These are phyloP conservation scores for Monilinia polystroma DNA, from an alignment of 2,329 filamentous ascomycete genomes.

Conservation along the genomic window DNA sequence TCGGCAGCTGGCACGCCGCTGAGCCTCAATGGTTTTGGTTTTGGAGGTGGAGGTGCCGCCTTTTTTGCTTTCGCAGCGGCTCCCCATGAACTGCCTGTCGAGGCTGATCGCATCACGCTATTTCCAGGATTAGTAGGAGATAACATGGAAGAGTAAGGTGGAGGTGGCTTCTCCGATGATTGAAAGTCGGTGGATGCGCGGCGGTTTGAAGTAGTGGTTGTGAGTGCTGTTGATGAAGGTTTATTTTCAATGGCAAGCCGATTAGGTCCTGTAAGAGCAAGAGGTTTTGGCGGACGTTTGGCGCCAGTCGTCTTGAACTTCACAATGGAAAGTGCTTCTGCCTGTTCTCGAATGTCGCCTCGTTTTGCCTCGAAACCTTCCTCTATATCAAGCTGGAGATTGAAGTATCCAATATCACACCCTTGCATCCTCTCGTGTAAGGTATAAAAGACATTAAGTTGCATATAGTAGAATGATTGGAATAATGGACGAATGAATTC, in stretches of 20 bases:
- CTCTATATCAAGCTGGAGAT: slow-evolving; percentile 85
- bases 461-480: slow-evolving; percentile 99
- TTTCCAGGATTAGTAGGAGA: slow-evolving; percentile 32
- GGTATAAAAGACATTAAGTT: slow-evolving; percentile 98
- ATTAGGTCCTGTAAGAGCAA: slow-evolving; percentile 28
- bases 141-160: slow-evolving; percentile 59
- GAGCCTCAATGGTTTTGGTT: slow-evolving; percentile 75
- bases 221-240: slow-evolving; percentile 31
- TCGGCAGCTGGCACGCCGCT: slow-evolving; percentile 65
- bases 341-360: slow-evolving; percentile 78
- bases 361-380: slow-evolving; percentile 88
- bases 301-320: slow-evolving; percentile 89
- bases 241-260: slow-evolving; percentile 30
- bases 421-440: slow-evolving; percentile 97
- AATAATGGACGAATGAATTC: slow-evolving; percentile 97
- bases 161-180: slow-evolving; percentile 59
- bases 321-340: slow-evolving; percentile 81
- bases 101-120: slow-evolving; percentile 43
- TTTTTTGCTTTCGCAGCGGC: slow-evolving; percentile 66
- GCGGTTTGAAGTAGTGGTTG: slow-evolving; percentile 38
- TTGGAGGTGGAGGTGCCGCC: slow-evolving; percentile 68
- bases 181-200: slow-evolving; percentile 45
- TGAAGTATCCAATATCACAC: slow-evolving; percentile 97
- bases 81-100: slow-evolving; percentile 45
- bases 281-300: slow-evolving; percentile 45